A percentile compares a stretch with the other conserved stretches of the same genome.
These are phyloP conservation scores for Hypoxylon intermedium DNA, from an alignment of 495 filamentous ascomycete genomes.

Conservation along the genomic window DNA sequence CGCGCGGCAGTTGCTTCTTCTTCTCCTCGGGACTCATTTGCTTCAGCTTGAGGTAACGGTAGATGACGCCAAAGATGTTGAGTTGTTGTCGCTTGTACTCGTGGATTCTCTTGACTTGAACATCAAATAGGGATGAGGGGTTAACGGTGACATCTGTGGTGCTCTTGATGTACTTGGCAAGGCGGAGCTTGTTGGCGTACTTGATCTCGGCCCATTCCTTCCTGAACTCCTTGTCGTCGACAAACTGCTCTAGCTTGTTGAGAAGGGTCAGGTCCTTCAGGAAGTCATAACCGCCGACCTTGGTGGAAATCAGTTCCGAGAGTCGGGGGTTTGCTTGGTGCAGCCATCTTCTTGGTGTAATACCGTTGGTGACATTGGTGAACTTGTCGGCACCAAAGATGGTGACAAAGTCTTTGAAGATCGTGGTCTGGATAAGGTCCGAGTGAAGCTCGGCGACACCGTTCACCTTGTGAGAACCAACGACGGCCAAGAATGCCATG, in stretches of 20 bases:
- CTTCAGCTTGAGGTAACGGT: constrained; percentile 91
- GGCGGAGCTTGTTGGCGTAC: constrained; percentile 69
- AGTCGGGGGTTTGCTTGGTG: constrained; percentile 96
- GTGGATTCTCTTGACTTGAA: constrained; percentile 98
- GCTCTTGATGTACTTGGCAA: constrained; percentile 88
- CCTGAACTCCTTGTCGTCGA: constrained; percentile 87
- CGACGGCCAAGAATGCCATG: constrained; percentile 94
- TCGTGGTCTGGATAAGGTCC: constrained; percentile 95
- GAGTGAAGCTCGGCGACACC: constrained; percentile 97
- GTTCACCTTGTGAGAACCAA: constrained; percentile 99
- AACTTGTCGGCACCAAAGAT: constrained; percentile 97
- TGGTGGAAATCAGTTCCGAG: constrained; percentile 89
- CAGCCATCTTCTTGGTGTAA: constrained; percentile 93
- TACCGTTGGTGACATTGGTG: constrained; percentile 97
- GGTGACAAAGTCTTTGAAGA: constrained; percentile 96
- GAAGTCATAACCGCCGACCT: constrained; percentile 81
- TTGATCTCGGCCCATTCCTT: constrained; percentile 93
- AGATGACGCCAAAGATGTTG: constrained; percentile 98
- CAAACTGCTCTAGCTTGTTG: constrained; percentile 78
- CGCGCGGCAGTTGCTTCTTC: constrained; percentile 88
- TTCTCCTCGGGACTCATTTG: constrained; percentile 79
- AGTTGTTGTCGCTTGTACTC: constrained; percentile 99
- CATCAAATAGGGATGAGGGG: constrained; percentile 88
- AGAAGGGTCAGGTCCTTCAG: constrained; percentile 86
- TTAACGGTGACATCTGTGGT: constrained; percentile 81